These are phyloP conservation scores for Quercus agrifolia DNA, from an alignment of 306 rosid species.

Conservation along the genomic window DNA sequence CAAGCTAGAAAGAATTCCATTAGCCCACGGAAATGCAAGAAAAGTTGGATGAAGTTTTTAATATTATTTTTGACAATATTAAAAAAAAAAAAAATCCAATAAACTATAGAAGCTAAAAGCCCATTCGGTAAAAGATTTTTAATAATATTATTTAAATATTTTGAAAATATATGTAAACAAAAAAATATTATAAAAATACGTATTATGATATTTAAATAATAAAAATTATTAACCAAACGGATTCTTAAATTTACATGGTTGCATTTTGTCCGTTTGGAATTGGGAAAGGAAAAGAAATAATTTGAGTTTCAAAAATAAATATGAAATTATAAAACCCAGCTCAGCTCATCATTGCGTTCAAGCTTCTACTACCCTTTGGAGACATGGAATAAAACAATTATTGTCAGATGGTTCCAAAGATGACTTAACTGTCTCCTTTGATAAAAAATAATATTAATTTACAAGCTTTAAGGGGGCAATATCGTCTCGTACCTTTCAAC, in stretches of 20 bases:
- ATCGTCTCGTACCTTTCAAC: neutral
- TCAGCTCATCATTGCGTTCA: constrained; percentile 12
- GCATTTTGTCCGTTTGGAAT: neutral
- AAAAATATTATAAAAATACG: no score
- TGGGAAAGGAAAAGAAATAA: neutral
- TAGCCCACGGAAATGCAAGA: no score
- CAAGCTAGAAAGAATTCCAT: neutral
- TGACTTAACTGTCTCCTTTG: neutral
- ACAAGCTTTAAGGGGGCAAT: neutral
- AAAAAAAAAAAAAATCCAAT: no score
- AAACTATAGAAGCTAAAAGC: no score
- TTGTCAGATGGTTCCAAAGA: neutral
- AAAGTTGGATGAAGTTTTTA: no score
- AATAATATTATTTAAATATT: rapidly evolving
- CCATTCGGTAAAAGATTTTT: no score
- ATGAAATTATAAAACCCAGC: neutral
- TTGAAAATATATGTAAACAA: rapidly evolving
- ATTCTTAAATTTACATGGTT: neutral
- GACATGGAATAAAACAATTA: constrained; percentile 15
- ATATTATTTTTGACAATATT: no score
- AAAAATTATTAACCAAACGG: rapidly evolving
- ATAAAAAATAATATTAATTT: neutral
- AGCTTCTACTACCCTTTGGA: neutral
- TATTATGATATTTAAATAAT: rapidly evolving
- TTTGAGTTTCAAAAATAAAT: neutral